Percentiles rank a stretch among this genome's conserved stretches.
Evolutionary conservation across 164 flowering plant genomes (phyloP).

Genomic region (Kingdonia uniflora): DNA sequence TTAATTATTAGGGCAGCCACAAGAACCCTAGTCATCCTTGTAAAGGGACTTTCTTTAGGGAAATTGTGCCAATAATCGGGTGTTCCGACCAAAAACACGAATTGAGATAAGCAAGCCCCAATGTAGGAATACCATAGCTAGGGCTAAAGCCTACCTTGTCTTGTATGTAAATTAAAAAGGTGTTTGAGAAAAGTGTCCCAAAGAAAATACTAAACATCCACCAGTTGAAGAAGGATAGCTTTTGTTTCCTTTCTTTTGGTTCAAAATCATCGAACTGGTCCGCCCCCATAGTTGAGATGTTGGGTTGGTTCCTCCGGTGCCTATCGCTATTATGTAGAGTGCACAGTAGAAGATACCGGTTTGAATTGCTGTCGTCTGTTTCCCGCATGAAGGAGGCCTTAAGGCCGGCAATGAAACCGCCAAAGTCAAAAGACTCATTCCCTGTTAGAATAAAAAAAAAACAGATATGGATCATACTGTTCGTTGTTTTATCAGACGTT

Average conservation of each 20-base stretch:
- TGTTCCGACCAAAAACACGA: conserved; percentile 2
- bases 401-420: no score
- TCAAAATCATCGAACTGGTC: conserved; percentile 4
- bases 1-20: conserved; percentile 5
- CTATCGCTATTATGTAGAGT: neutral
- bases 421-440: no score
- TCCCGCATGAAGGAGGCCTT: neutral
- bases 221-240: conserved; percentile 6
- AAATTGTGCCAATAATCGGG: conserved; percentile 5
- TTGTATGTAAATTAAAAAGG: conserved; percentile 5
- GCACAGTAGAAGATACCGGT: neutral
- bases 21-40: conserved; percentile 7
- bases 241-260: neutral
- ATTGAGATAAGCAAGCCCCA: conserved; percentile 1
- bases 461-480: neutral
- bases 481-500: no score
- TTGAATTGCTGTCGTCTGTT: neutral
- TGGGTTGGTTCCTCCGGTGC: neutral
- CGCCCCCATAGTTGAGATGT: neutral
- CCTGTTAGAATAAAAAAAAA: neutral
- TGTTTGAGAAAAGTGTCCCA: conserved; percentile 8
- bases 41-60: conserved; percentile 3
- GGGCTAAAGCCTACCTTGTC: conserved; percentile 3
- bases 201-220: conserved; percentile 1
- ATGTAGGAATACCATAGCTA: conserved; percentile 6